These are phyloP conservation scores for Stephania cephalantha DNA, from an alignment of 164 flowering plant species.

Conservation along the genomic window DNA sequence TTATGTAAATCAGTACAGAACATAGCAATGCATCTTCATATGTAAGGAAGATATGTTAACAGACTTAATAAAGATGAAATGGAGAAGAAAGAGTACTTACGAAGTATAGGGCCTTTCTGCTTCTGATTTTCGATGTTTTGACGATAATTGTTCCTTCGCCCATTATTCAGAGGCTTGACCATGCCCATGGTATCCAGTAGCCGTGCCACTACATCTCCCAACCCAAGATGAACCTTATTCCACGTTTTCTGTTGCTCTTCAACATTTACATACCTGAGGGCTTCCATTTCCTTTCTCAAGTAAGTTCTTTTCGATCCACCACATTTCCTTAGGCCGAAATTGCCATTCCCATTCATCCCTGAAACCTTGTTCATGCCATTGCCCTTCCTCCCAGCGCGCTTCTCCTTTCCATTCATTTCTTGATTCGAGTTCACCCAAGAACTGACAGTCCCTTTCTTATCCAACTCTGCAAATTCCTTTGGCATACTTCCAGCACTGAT, in stretches of 20 bases:
- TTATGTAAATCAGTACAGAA: background rate
- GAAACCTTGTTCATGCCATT: constrained; percentile 19
- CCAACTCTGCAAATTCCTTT: background rate
- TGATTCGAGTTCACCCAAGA: constrained; percentile 5
- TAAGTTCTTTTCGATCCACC: constrained; percentile 27
- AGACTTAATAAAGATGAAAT: background rate
- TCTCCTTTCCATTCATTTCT: constrained; percentile 23
- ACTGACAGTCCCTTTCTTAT: constrained; percentile 1
- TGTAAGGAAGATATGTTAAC: background rate
- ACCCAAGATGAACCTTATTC: constrained; percentile 46
- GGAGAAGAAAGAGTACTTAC: background rate
- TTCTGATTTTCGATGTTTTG: constrained; percentile 14
- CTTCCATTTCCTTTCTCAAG: constrained; percentile 53
- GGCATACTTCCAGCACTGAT: constrained; percentile 4
- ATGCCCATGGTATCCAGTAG: constrained; percentile 40
- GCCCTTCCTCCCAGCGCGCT: constrained; percentile 18
- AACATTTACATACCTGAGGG: constrained; percentile 38
- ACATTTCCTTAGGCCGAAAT: constrained; percentile 5
- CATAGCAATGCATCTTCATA: background rate
- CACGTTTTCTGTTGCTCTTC: constrained; percentile 52
- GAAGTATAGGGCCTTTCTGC: constrained; percentile 12
- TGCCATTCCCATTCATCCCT: constrained; percentile 12
- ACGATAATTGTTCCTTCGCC: constrained; percentile 15
- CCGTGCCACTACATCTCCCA: constrained; percentile 33
- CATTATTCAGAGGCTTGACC: constrained; percentile 24